phyloP scores from a whole-genome alignment of 768 basidiomycete species.

The Tylopilus sp. region DNA sequence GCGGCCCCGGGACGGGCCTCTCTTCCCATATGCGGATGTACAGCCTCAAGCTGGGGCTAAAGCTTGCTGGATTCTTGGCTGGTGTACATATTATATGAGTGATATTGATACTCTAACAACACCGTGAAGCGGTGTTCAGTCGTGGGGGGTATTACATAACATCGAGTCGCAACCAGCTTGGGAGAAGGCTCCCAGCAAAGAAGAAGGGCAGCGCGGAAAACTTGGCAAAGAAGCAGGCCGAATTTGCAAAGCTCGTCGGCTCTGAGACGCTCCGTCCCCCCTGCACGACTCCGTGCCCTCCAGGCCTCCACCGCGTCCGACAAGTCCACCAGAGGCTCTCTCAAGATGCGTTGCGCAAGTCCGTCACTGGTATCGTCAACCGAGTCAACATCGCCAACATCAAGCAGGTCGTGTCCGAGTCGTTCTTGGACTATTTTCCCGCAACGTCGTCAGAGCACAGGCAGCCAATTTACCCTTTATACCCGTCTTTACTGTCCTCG shows the following conservation, averaged over 20 bases:
- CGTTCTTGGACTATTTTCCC: slow-evolving; percentile 88
- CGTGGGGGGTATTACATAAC: too few species aligned
- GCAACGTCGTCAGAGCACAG: slow-evolving; percentile 98
- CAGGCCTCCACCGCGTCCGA: slow-evolving; percentile 79
- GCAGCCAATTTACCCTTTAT: slow-evolving; percentile 96
- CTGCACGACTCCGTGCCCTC: slow-evolving; percentile 86
- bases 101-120: too few species aligned
- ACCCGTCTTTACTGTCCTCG: slow-evolving; percentile 91
- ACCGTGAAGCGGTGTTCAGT: too few species aligned
- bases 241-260: slow-evolving; percentile 82
- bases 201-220: slow-evolving; percentile 43
- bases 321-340: slow-evolving; percentile 87
- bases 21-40: too few species aligned
- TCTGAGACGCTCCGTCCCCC: slow-evolving; percentile 89
- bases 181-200: slow-evolving; percentile 54
- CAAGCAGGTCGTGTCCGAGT: slow-evolving; percentile 86
- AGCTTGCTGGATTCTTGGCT: too few species aligned
- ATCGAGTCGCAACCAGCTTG: too few species aligned
- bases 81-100: too few species aligned
- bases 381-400: slow-evolving; percentile 97
- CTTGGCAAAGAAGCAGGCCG: slow-evolving; percentile 68
- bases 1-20: too few species aligned
- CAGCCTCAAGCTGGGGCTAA: too few species aligned
- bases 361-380: slow-evolving; percentile 99
- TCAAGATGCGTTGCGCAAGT: slow-evolving; percentile 97